Conservation (phyloP, 768 basidiomycete genomes). For the Cubamyces sp. region DNA sequence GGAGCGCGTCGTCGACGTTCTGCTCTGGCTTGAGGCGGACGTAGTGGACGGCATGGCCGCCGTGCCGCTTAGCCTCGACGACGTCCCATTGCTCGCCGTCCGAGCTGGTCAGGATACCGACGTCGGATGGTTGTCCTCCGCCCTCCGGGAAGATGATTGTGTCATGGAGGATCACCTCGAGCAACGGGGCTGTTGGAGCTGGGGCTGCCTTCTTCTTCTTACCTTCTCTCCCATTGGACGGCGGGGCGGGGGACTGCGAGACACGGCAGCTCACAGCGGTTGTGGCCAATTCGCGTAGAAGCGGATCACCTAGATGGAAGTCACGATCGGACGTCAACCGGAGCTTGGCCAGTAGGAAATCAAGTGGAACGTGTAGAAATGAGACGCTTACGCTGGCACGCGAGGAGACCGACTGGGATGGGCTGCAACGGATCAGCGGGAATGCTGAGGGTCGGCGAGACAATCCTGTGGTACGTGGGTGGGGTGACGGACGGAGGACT, state of each 20-base stretch:
- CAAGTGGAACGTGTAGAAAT: constrained; percentile 8
- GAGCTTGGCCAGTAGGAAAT: constrained; percentile 4
- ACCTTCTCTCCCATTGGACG: constrained; percentile 38
- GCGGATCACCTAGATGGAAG: constrained; percentile 61
- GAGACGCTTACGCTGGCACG: constrained; percentile 68
- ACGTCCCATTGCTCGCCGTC: constrained; percentile 61
- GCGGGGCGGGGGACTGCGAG: constrained; percentile 46
- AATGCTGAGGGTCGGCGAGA: constrained; percentile 59
- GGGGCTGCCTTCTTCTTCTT: constrained; percentile 59
- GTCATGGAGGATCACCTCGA: constrained; percentile 74
- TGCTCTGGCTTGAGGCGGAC: constrained; percentile 46
- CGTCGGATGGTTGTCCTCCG: constrained; percentile 80
- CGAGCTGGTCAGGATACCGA: constrained; percentile 53
- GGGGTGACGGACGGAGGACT: constrained; percentile 48
- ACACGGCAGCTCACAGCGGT: constrained; percentile 54
- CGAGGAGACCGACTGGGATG: constrained; percentile 76
- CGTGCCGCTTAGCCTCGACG: constrained; percentile 66
- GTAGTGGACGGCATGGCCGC: constrained; percentile 78
- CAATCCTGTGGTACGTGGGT: constrained; percentile 64
- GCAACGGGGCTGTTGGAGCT: constrained; percentile 51
- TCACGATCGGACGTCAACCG: constrained; percentile 7
- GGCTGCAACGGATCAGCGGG: constrained; percentile 53
- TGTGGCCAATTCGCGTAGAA: constrained; percentile 61
- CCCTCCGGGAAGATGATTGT: constrained; percentile 85
- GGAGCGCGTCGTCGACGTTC: constrained; percentile 46